Percentiles rank a stretch among this genome's conserved stretches.
Evolutionary conservation across 495 filamentous ascomycete genomes (phyloP).

Genomic region (Lentithecium fluviatile): DNA sequence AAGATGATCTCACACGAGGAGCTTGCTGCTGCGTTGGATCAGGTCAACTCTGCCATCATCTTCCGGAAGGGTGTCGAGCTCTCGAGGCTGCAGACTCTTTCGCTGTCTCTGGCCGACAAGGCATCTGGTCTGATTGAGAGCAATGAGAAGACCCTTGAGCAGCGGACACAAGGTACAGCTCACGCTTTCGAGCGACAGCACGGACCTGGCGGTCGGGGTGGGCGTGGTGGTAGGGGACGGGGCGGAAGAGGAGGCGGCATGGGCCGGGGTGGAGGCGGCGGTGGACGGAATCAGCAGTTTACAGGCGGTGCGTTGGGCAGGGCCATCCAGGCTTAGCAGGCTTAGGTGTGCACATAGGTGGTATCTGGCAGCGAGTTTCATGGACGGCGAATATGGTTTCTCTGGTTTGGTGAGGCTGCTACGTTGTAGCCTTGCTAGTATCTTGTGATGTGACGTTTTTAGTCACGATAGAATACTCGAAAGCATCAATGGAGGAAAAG

Average conservation of each 20-base stretch:
- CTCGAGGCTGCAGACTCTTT: constrained; percentile 89
- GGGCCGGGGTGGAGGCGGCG: constrained; percentile 41
- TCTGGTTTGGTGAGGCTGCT: neutral
- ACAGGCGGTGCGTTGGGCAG: constrained; percentile 63
- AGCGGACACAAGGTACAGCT: constrained; percentile 90
- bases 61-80: constrained; percentile 99
- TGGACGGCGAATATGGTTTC: neutral
- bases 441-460: neutral
- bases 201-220: constrained; percentile 60
- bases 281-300: constrained; percentile 61
- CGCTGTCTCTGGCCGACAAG: constrained; percentile 92
- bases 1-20: constrained; percentile 99
- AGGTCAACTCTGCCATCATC: constrained; percentile 95
- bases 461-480: neutral
- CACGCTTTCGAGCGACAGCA: constrained; percentile 92
- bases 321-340: constrained; percentile 58
- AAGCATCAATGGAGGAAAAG: neutral
- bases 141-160: constrained; percentile 95
- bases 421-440: neutral
- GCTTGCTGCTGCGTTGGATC: constrained; percentile 90
- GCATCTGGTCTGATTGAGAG: constrained; percentile 91
- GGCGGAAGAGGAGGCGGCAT: constrained; percentile 56
- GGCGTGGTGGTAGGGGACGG: constrained; percentile 61
- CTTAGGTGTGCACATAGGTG: no score
- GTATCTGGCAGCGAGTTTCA: neutral